Conservation (phyloP, 495 filamentous ascomycete species). For the Penicillium alfredii region DNA sequence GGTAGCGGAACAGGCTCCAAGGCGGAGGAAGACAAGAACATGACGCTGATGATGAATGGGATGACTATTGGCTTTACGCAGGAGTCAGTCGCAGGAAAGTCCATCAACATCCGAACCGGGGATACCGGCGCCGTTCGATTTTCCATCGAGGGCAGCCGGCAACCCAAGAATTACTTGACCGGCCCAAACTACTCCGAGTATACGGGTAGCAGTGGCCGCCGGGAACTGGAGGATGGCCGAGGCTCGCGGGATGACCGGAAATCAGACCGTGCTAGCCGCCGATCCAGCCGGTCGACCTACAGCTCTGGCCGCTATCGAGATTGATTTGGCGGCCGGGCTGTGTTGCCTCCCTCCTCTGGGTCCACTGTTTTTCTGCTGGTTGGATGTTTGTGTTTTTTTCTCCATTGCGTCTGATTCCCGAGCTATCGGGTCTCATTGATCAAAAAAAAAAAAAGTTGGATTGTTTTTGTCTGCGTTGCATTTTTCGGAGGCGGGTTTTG, state of each 20-base stretch:
- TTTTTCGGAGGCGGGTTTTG: slow-evolving; percentile 13
- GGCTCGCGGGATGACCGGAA: slow-evolving; percentile 30
- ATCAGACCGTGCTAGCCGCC: slow-evolving; percentile 36
- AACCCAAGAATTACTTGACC: slow-evolving; percentile 34
- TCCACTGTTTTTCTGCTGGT: slow-evolving; percentile 3
- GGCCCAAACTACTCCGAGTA: slow-evolving; percentile 30
- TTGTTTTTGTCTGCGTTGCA: slow-evolving; percentile 11
- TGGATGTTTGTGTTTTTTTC: no score
- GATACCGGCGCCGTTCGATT: slow-evolving; percentile 35
- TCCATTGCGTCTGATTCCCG: no score
- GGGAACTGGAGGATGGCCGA: slow-evolving; percentile 28
- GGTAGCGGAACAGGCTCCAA: slow-evolving; percentile 33
- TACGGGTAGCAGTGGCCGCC: slow-evolving; percentile 22
- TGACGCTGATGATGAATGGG: slow-evolving; percentile 40
- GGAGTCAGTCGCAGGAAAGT: slow-evolving; percentile 34
- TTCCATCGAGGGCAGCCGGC: slow-evolving; percentile 32
- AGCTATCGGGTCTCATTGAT: no score
- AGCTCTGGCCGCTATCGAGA: slow-evolving; percentile 14
- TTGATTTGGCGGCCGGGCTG: slow-evolving; percentile 5
- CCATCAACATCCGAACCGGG: slow-evolving; percentile 38
- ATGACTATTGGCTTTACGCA: slow-evolving; percentile 38
- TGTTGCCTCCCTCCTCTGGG: background rate
- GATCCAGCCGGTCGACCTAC: slow-evolving; percentile 37
- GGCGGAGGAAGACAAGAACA: slow-evolving; percentile 34
- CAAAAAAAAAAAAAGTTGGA: slow-evolving; percentile 24